These are phyloP conservation scores for Pseudevernia furfuracea DNA, from an alignment of 495 filamentous ascomycete genomes.

Conservation along the genomic window DNA sequence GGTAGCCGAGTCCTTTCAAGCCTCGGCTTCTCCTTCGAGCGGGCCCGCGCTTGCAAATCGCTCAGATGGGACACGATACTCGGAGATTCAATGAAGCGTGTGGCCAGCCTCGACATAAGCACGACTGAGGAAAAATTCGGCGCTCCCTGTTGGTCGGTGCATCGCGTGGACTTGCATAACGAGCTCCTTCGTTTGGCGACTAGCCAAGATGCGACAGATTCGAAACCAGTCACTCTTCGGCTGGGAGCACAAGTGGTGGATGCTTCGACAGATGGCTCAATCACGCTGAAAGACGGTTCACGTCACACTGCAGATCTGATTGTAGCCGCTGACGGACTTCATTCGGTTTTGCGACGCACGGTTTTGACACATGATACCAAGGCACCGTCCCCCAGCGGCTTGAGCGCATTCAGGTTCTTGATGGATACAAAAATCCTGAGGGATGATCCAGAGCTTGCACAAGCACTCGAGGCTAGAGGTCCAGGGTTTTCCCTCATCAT, in stretches of 20 bases:
- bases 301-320: conserved; percentile 38
- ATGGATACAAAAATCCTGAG: conserved; percentile 34
- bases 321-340: conserved; percentile 45
- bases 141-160: conserved; percentile 37
- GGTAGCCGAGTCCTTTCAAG: conserved; percentile 39
- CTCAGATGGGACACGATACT: conserved; percentile 13
- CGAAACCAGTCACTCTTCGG: conserved; percentile 33
- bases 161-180: conserved; percentile 48
- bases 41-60: conserved; percentile 25
- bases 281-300: conserved; percentile 31
- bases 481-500: conserved; percentile 29
- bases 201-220: conserved; percentile 28
- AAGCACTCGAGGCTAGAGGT: conserved; percentile 10
- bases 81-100: conserved; percentile 21
- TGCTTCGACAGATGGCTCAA: conserved; percentile 33
- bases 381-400: conserved; percentile 28
- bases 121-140: conserved; percentile 24
- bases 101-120: conserved; percentile 18
- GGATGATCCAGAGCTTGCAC: conserved; percentile 31
- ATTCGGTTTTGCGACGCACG: conserved; percentile 29
- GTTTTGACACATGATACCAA: conserved; percentile 22
- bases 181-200: conserved; percentile 38
- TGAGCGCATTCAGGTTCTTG: conserved; percentile 41
- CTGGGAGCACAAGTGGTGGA: conserved; percentile 28
- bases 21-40: conserved; percentile 41